These are phyloP conservation scores for Kodamaea nitidulidarum DNA, from an alignment of 805 yeast genomes.

Conservation along the genomic window DNA sequence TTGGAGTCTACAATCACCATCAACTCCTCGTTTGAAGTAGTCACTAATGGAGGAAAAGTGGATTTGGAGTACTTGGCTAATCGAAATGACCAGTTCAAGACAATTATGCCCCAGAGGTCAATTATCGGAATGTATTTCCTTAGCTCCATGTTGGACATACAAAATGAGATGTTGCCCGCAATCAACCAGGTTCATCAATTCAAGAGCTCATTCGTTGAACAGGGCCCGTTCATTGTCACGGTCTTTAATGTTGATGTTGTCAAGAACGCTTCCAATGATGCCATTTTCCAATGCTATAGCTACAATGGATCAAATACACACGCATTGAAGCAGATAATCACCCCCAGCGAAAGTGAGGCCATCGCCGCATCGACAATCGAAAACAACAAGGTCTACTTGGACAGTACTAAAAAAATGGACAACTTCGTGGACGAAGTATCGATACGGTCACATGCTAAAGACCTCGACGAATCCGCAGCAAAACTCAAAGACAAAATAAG, in stretches of 20 bases:
- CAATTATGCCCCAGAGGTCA: conserved; percentile 24
- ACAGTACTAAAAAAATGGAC: conserved; percentile 9
- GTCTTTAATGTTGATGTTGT: conserved; percentile 1
- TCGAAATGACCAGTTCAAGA: conserved; percentile 24
- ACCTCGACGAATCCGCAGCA: conserved; percentile 13
- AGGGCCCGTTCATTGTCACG: conserved; percentile 1
- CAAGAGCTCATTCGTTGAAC: background rate
- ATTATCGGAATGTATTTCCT: conserved; percentile 32
- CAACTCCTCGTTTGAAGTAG: conserved; percentile 28
- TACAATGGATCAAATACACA: background rate
- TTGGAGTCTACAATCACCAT: conserved; percentile 13
- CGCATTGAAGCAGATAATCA: conserved; percentile 15
- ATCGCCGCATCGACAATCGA: conserved; percentile 30
- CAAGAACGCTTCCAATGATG: background rate
- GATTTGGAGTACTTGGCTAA: conserved; percentile 24
- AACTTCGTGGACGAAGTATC: conserved; percentile 8
- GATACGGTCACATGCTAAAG: conserved; percentile 10
- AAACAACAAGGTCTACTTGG: conserved; percentile 24
- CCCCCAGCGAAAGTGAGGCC: conserved; percentile 28
- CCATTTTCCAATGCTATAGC: conserved; percentile 3
- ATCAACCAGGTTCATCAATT: conserved; percentile 4
- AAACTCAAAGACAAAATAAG: conserved; percentile 23
- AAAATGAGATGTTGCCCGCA: background rate
- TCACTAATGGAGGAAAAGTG: conserved; percentile 12
- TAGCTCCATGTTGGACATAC: background rate